A percentile compares a stretch with the other conserved stretches of the same genome.
Evolutionary conservation across 2,329 filamentous ascomycete species (phyloP).

Genomic region (Trichoderma breve): DNA sequence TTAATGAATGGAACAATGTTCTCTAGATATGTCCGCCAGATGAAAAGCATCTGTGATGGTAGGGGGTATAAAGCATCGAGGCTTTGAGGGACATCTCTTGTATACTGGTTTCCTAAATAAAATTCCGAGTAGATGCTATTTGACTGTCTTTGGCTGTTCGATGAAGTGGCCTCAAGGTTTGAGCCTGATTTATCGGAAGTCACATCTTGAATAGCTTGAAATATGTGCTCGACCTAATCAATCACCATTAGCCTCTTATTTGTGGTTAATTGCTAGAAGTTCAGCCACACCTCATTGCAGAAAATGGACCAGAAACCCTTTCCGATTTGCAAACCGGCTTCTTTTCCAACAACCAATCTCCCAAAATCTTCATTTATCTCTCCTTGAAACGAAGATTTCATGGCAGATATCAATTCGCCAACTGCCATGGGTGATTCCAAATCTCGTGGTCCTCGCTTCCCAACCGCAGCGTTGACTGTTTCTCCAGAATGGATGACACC

Average conservation of each 20-base stretch:
- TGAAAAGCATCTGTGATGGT: not conserved
- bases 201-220: not conserved
- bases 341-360: not conserved
- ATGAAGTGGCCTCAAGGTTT: not conserved
- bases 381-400: not conserved
- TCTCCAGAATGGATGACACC: not conserved
- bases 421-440: not conserved
- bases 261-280: not conserved
- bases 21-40: not conserved
- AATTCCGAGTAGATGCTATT: not conserved
- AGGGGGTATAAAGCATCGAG: not conserved
- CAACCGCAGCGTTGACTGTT: not conserved
- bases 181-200: not conserved
- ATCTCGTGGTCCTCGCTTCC: not conserved
- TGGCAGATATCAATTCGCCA: not conserved
- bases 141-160: not conserved
- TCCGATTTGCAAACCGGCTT: constrained; percentile 27
- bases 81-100: not conserved
- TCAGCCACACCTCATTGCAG: constrained; percentile 28
- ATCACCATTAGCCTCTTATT: not conserved
- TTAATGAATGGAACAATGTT: not conserved
- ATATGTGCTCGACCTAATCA: not conserved
- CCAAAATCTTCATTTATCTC: constrained; percentile 13
- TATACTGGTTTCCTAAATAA: not conserved
- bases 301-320: constrained; percentile 36